These are phyloP conservation scores for Silene noctiflora DNA, from an alignment of 179 eudicot genomes.

Conservation along the genomic window DNA sequence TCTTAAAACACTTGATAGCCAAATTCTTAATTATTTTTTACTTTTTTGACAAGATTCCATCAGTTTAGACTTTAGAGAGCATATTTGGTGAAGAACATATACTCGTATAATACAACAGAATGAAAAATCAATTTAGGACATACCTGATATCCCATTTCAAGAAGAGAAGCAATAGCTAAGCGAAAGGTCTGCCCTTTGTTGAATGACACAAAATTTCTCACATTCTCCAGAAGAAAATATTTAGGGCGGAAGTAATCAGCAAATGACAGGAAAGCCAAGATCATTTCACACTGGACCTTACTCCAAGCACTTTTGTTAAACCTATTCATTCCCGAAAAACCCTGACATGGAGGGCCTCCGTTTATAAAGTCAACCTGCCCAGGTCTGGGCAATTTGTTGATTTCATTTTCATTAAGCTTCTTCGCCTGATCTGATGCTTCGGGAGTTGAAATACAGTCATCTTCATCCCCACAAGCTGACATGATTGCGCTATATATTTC, in stretches of 20 bases:
- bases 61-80: neutral
- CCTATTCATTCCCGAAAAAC: constrained; percentile 98
- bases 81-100: neutral
- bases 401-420: constrained; percentile 49
- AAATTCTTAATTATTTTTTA: constrained; percentile 2
- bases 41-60: neutral
- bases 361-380: constrained; percentile 94
- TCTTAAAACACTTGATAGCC: neutral
- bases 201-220: constrained; percentile 88
- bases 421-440: constrained; percentile 72
- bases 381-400: constrained; percentile 62
- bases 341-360: constrained; percentile 99
- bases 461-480: constrained; percentile 73
- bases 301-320: constrained; percentile 92
- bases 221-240: constrained; percentile 87
- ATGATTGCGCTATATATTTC: constrained; percentile 57
- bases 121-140: constrained; percentile 6
- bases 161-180: constrained; percentile 79
- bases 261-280: constrained; percentile 88
- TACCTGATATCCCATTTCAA: constrained; percentile 99
- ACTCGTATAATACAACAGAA: neutral
- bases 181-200: constrained; percentile 99
- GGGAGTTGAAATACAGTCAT: constrained; percentile 73
- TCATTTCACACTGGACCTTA: constrained; percentile 98
- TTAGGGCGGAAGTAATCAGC: constrained; percentile 92